Percentiles rank a stretch among this genome's conserved stretches.
Conservation (phyloP, 257 asterid species). For the Solanum acaule region DNA sequence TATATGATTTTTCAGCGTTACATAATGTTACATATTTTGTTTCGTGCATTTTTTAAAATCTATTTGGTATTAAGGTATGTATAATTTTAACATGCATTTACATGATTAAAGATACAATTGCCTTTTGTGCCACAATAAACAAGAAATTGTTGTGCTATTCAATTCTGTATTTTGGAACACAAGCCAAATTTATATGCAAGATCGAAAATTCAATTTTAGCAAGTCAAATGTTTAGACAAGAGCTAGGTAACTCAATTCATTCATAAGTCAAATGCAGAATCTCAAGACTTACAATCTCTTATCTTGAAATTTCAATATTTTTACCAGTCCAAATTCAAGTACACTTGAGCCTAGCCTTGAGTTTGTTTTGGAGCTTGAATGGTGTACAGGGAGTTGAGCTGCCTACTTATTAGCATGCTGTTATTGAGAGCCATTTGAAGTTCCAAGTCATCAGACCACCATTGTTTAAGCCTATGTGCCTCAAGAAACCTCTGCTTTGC, state of each 20-base stretch:
- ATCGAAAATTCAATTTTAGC: background rate
- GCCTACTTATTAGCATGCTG: slow-evolving; percentile 54
- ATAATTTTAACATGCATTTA: background rate
- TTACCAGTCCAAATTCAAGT: background rate
- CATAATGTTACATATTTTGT: no score
- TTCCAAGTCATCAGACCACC: slow-evolving; percentile 82
- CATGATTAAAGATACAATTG: no score
- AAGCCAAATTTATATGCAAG: background rate
- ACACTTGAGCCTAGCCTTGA: background rate
- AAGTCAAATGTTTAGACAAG: background rate
- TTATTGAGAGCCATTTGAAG: slow-evolving; percentile 43
- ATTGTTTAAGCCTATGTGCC: slow-evolving; percentile 67
- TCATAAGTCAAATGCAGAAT: background rate
- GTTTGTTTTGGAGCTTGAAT: slow-evolving; percentile 15
- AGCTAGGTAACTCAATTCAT: background rate
- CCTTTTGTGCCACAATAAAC: no score
- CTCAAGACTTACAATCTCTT: background rate
- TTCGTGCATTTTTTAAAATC: background rate
- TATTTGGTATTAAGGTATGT: no score
- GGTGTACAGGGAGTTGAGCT: slow-evolving; percentile 52
- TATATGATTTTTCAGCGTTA: background rate
- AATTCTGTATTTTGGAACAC: background rate
- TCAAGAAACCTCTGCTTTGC: slow-evolving; percentile 74
- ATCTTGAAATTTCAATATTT: background rate
- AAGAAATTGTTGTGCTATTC: background rate